These are phyloP conservation scores for Withania somnifera DNA, from an alignment of 305 asterid species.

Conservation along the genomic window DNA sequence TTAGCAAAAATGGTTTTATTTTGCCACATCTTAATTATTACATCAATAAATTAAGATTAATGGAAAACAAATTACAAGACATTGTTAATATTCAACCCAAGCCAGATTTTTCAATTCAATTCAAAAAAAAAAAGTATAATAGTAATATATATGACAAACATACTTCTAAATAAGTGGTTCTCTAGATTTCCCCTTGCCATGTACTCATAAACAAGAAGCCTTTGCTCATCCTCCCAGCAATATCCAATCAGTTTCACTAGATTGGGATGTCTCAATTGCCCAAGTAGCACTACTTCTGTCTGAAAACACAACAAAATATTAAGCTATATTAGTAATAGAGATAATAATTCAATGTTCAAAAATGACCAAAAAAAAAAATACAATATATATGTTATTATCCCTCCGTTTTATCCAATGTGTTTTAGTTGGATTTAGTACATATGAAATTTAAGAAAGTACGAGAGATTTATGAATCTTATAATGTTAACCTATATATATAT, in stretches of 20 bases:
- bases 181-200: constrained; percentile 73
- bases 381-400: no score
- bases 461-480: not conserved
- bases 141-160: not conserved
- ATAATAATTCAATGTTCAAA: not conserved
- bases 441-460: not conserved
- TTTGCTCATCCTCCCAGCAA: constrained; percentile 70
- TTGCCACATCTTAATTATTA: not conserved
- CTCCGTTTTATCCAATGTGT: not conserved
- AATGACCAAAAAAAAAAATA: not conserved
- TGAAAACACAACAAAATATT: constrained; percentile 1
- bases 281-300: constrained; percentile 77
- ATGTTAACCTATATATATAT: not conserved
- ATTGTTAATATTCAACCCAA: not conserved
- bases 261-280: constrained; percentile 73
- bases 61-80: not conserved
- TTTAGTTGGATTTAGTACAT: not conserved
- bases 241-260: constrained; percentile 81
- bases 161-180: constrained; percentile 67
- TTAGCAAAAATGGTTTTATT: not conserved
- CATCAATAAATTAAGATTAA: not conserved
- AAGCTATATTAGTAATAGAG: not conserved
- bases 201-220: constrained; percentile 84
- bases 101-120: no score
- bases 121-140: no score